Evolutionary conservation across 2,329 filamentous ascomycete genomes (phyloP).

Genomic region (Cercospora sp.): DNA sequence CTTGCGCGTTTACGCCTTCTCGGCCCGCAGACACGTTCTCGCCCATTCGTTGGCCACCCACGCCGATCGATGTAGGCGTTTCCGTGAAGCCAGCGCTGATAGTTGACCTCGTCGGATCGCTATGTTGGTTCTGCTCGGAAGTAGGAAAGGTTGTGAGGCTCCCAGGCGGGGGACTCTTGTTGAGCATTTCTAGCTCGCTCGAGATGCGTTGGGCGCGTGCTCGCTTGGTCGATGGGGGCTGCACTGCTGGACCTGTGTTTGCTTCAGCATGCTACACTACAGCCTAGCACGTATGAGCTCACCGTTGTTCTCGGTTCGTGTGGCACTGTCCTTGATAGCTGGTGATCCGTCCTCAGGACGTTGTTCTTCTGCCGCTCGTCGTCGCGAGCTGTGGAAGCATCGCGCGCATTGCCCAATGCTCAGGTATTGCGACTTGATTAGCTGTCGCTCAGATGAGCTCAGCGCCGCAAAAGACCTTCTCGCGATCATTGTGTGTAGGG

Average conservation of each 20-base stretch:
- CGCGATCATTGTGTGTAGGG: slow-evolving; percentile 18
- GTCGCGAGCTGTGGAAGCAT: slow-evolving; percentile 26
- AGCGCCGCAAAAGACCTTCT: slow-evolving; percentile 21
- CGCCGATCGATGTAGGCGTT: slow-evolving; percentile 18
- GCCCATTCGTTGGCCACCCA: slow-evolving; percentile 24
- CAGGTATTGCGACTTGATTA: slow-evolving; percentile 18
- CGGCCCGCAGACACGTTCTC: slow-evolving; percentile 28
- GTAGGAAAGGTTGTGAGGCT: slow-evolving; percentile 13
- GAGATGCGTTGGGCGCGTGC: slow-evolving; percentile 29
- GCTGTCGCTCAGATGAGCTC: slow-evolving; percentile 26
- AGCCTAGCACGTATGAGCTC: not conserved
- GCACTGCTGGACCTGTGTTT: slow-evolving; percentile 10
- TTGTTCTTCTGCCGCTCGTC: slow-evolving; percentile 14
- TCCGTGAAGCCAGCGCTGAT: slow-evolving; percentile 23
- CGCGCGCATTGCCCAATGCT: slow-evolving; percentile 27
- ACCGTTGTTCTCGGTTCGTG: slow-evolving; percentile 11
- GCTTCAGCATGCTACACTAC: not conserved
- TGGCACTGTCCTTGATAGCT: slow-evolving; percentile 11
- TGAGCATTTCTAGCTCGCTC: slow-evolving; percentile 31
- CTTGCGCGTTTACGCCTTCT: slow-evolving; percentile 31
- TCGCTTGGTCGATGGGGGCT: slow-evolving; percentile 11
- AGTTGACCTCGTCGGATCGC: slow-evolving; percentile 18
- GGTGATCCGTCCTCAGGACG: slow-evolving; percentile 18
- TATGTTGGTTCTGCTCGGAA: slow-evolving; percentile 19
- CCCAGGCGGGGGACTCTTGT: slow-evolving; percentile 28